These are phyloP conservation scores for Usnea hakonensis DNA, from an alignment of 495 filamentous ascomycete genomes.

Conservation along the genomic window DNA sequence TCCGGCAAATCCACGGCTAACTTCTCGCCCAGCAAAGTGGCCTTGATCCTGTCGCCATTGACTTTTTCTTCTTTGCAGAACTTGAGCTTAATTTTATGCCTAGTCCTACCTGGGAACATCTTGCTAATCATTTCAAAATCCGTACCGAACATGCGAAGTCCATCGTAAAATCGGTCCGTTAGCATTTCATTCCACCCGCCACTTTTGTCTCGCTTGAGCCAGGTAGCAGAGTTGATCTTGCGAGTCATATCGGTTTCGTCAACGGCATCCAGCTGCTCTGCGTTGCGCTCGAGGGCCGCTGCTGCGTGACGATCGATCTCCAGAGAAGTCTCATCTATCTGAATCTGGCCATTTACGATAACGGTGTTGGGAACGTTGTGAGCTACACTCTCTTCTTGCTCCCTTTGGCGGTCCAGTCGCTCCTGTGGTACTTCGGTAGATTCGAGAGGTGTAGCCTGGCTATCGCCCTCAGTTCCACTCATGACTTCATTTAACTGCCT, in stretches of 20 bases:
- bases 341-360: slow-evolving; percentile 77
- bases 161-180: slow-evolving; percentile 79
- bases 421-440: slow-evolving; percentile 35
- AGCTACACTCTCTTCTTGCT: slow-evolving; percentile 28
- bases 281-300: slow-evolving; percentile 47
- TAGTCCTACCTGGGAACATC: slow-evolving; percentile 67
- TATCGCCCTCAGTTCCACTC: slow-evolving; percentile 23
- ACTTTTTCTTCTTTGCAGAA: slow-evolving; percentile 86
- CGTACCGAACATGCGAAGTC: slow-evolving; percentile 79
- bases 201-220: slow-evolving; percentile 60
- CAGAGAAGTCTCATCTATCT: slow-evolving; percentile 69
- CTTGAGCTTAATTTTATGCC: slow-evolving; percentile 81
- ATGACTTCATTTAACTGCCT: slow-evolving; percentile 33
- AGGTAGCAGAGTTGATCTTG: slow-evolving; percentile 65
- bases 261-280: slow-evolving; percentile 50
- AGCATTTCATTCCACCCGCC: slow-evolving; percentile 68
- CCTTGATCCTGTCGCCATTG: slow-evolving; percentile 60
- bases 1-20: slow-evolving; percentile 56
- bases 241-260: slow-evolving; percentile 81
- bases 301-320: slow-evolving; percentile 70
- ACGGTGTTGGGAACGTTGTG: slow-evolving; percentile 51
- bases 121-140: slow-evolving; percentile 84
- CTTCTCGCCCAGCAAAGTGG: slow-evolving; percentile 54
- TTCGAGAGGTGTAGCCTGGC: slow-evolving; percentile 6
- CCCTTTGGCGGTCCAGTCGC: slow-evolving; percentile 37